Conservation (phyloP, 352 stramenopile species). For the Pythium folliculosum region DNA sequence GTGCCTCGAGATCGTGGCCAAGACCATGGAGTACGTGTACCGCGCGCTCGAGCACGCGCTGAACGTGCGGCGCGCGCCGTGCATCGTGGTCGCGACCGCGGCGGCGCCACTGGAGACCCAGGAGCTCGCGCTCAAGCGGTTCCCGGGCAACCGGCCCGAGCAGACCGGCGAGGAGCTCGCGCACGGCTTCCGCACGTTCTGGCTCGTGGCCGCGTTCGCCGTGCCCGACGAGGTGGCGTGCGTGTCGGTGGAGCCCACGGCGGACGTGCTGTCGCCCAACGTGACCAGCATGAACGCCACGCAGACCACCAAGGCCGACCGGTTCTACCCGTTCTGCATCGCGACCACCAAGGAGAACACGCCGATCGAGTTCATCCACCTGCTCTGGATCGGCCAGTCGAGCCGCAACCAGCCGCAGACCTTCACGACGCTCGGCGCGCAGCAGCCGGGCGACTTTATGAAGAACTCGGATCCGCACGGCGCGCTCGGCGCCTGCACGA, state of each 20-base stretch:
- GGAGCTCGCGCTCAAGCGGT: slow-evolving; percentile 31
- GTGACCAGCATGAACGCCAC: slow-evolving; percentile 79
- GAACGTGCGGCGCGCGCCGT: slow-evolving; percentile 83
- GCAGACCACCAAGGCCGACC: slow-evolving; percentile 84
- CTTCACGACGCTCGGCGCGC: slow-evolving; percentile 85
- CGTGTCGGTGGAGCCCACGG: slow-evolving; percentile 72
- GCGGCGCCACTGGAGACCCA: slow-evolving; percentile 28
- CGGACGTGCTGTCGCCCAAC: slow-evolving; percentile 86
- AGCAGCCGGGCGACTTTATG: slow-evolving; percentile 94
- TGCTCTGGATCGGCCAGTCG: slow-evolving; percentile 88
- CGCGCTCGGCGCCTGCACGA: slow-evolving; percentile 80
- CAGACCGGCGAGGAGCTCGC: slow-evolving; percentile 90
- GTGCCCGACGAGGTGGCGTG: slow-evolving; percentile 49
- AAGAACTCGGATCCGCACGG: slow-evolving; percentile 72
- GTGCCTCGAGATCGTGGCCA: slow-evolving; percentile 49
- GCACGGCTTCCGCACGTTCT: slow-evolving; percentile 90
- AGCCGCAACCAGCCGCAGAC: slow-evolving; percentile 91
- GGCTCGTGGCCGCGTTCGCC: slow-evolving; percentile 58
- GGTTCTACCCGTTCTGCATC: slow-evolving; percentile 92
- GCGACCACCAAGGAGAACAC: slow-evolving; percentile 91
- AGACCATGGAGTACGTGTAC: slow-evolving; percentile 54
- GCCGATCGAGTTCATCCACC: slow-evolving; percentile 92
- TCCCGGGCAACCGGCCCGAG: slow-evolving; percentile 82
- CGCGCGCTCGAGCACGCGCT: slow-evolving; percentile 87
- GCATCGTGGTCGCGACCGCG: slow-evolving; percentile 69